A percentile compares a stretch with the other conserved stretches of the same genome.
These are phyloP conservation scores for Crithidia fasciculata DNA, from an alignment of 208 protist species.

Conservation along the genomic window DNA sequence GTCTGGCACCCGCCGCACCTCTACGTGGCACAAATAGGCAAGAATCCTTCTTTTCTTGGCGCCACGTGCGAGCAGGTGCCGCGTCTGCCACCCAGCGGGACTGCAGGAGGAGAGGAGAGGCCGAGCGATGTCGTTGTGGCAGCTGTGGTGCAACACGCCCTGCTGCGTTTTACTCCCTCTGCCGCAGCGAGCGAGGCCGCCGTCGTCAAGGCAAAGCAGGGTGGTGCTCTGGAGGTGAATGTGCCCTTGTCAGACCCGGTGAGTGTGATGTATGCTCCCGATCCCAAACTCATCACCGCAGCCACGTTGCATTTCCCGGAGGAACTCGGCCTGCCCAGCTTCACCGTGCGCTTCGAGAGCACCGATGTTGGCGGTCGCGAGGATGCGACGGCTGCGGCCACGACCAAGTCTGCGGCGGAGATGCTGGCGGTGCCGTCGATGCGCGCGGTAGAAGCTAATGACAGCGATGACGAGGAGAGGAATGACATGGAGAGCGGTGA, in stretches of 20 bases:
- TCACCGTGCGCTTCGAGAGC: slow-evolving; percentile 54
- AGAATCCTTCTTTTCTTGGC: slow-evolving; percentile 75
- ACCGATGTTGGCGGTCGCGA: slow-evolving; percentile 4
- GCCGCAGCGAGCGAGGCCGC: slow-evolving; percentile 12
- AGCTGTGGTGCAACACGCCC: neutral
- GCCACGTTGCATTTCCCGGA: slow-evolving; percentile 71
- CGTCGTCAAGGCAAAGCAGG: neutral
- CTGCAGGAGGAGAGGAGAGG: too few species aligned
- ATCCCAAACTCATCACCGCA: slow-evolving; percentile 18
- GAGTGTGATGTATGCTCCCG: slow-evolving; percentile 25
- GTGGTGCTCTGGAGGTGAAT: slow-evolving; percentile 13
- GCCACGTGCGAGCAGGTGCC: slow-evolving; percentile 32
- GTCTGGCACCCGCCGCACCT: slow-evolving; percentile 49
- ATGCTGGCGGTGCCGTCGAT: slow-evolving; percentile 55
- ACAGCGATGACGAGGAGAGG: slow-evolving; percentile 10
- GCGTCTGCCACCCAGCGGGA: neutral
- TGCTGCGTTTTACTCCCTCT: slow-evolving; percentile 6
- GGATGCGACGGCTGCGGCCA: slow-evolving; percentile 37
- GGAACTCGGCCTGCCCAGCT: slow-evolving; percentile 52
- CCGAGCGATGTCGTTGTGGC: too few species aligned
- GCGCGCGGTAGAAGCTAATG: slow-evolving; percentile 17
- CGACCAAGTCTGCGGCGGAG: slow-evolving; percentile 33
- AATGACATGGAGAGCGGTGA: slow-evolving; percentile 3
- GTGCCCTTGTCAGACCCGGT: slow-evolving; percentile 33
- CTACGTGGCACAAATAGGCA: slow-evolving; percentile 47